Evolutionary conservation across 2,329 filamentous ascomycete genomes (phyloP), one percentile per base, ranked within the genome.

Genomic region (Ambrosiella beaveri): DNA sequence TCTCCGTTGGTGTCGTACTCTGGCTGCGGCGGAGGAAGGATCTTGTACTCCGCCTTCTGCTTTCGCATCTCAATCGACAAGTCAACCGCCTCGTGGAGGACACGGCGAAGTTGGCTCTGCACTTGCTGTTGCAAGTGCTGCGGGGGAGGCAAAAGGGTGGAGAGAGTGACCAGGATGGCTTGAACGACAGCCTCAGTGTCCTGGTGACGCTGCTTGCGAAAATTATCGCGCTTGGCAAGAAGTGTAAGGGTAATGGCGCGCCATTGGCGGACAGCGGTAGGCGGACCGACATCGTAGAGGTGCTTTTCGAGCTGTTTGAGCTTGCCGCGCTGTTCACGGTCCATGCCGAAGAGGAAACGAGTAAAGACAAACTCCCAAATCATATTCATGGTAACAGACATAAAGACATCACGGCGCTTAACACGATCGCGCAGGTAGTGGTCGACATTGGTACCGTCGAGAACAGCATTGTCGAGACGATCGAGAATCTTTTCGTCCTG

Each of bases 291-390:
- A 68, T 98, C 93, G 17, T 80, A 79, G 37, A 98, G 78, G 44
- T 86, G 84, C 74, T 95, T 96, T 73, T 98, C 94, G 7, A 98
- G 79, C 39, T 86, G 83, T 74, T 98, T 97, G 69, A 98, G 84
- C 71, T 97, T 97, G 70, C 97, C 90, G 65, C 93, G 82, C 71
- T 98, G 93, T 71, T 97, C 93, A 65, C 90, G 81, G 68, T 98
- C 93, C 88, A 98, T 95, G 65, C 93, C 93, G 68, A 98, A 98
- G 35, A 98, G 82, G 69, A 98, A 98, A 63, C 93, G 83, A 7
- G 91, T 96, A 68, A 98, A 98, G 68, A 98, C 84, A 67, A 94
- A 96, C 70, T 98, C 93, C 90, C 90, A 98, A 56, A 98, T 84
- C 89, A 98, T 96, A 62, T 86, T 93, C 90, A 97, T 97, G 58